Evolutionary conservation across 371 early-diverging fungal genomes (phyloP).

Genomic region (Actinomucor elegans): DNA sequence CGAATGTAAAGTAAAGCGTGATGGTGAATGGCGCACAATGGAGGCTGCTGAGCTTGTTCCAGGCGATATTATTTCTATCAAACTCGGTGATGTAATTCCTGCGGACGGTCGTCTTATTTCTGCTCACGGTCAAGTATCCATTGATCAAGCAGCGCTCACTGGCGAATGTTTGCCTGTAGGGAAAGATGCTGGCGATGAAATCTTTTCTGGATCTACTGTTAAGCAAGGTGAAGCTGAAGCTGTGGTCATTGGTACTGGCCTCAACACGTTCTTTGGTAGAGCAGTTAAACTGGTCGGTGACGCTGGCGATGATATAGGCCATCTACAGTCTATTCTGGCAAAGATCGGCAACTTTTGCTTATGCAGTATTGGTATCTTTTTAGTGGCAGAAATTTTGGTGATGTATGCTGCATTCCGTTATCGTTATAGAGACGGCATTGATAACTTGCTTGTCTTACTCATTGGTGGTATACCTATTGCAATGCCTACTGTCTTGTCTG

Average conservation of each 20-base stretch:
- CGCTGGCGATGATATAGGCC: slow-evolving; percentile 76
- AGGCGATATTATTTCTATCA: slow-evolving; percentile 67
- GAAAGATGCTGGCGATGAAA: slow-evolving; percentile 63
- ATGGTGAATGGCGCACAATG: slow-evolving; percentile 45
- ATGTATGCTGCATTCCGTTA: slow-evolving; percentile 74
- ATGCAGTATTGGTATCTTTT: slow-evolving; percentile 59
- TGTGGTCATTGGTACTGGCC: slow-evolving; percentile 77
- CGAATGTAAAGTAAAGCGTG: slow-evolving; percentile 60
- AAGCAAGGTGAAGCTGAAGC: slow-evolving; percentile 88
- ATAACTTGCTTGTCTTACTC: slow-evolving; percentile 63
- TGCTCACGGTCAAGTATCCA: slow-evolving; percentile 44
- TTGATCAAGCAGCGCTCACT: slow-evolving; percentile 78
- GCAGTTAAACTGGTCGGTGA: slow-evolving; percentile 75
- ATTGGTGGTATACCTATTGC: slow-evolving; percentile 74
- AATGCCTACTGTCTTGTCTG: slow-evolving; percentile 79
- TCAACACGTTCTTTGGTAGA: slow-evolving; percentile 82
- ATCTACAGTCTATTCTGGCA: slow-evolving; percentile 78
- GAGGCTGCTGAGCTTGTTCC: slow-evolving; percentile 57
- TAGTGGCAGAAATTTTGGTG: slow-evolving; percentile 75
- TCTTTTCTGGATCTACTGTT: slow-evolving; percentile 74
- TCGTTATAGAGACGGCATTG: slow-evolving; percentile 58
- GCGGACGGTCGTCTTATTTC: slow-evolving; percentile 61
- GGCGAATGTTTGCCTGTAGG: slow-evolving; percentile 71
- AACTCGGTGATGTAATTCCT: slow-evolving; percentile 72
- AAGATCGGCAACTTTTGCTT: slow-evolving; percentile 86